Percentiles rank a stretch among this genome's conserved stretches.
Evolutionary conservation across 176 grass and related monocot genomes (phyloP).

Genomic region (Puccinellia tenuiflora): DNA sequence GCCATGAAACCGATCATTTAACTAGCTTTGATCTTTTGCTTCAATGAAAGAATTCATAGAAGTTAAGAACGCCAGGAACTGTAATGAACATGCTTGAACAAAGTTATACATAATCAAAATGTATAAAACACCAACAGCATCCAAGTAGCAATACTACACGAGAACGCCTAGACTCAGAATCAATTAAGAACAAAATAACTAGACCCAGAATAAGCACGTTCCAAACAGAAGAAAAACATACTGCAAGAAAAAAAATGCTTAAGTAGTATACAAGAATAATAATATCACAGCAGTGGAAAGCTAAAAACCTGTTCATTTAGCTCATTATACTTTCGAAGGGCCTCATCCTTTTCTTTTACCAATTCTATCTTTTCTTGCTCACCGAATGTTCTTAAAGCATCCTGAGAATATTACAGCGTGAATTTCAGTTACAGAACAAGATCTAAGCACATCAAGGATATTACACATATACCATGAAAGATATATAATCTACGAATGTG

Average conservation of each 20-base stretch:
- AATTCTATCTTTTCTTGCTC: conserved; percentile 78
- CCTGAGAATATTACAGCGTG: conserved; percentile 32
- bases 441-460: background rate
- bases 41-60: background rate
- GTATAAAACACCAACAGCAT: conserved; percentile 20
- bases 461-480: background rate
- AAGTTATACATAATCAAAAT: background rate
- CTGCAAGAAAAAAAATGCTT: background rate
- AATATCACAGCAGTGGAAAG: background rate
- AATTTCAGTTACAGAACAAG: background rate
- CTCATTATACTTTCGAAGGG: conserved; percentile 75
- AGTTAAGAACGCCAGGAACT: background rate
- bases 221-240: background rate
- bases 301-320: conserved; percentile 82
- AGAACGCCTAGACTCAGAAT: background rate
- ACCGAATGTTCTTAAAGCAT: conserved; percentile 47
- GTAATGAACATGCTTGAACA: background rate
- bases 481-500: background rate
- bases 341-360: conserved; percentile 59
- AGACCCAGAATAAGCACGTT: background rate
- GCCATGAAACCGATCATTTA: background rate
- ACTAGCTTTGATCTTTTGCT: background rate
- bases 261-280: background rate
- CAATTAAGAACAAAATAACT: background rate
- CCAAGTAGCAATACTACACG: background rate